Conservation (phyloP, 139 green algal species). For the Nannochloris sp. region DNA sequence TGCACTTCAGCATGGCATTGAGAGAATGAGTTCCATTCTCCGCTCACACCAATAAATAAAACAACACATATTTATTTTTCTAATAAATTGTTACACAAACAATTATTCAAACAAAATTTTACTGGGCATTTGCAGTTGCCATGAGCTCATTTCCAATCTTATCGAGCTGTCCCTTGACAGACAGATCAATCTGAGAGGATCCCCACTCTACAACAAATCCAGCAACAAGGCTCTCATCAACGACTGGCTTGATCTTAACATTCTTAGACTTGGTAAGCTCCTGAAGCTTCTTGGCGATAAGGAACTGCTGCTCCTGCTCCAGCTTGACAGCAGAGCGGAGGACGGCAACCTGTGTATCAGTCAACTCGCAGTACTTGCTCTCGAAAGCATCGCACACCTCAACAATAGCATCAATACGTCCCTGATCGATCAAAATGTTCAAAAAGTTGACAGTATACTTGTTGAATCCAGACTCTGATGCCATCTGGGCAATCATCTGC, state of each 20-base stretch:
- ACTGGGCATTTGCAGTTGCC: conserved; percentile 14
- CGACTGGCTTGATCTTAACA: conserved; percentile 97
- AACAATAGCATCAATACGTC: conserved; percentile 68
- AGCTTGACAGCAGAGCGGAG: conserved; percentile 91
- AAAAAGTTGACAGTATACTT: conserved; percentile 92
- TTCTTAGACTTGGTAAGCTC: conserved; percentile 96
- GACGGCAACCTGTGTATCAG: conserved; percentile 92
- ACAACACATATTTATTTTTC: not conserved
- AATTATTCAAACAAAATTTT: conserved; percentile 1
- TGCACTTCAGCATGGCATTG: not conserved
- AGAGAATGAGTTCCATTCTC: not conserved
- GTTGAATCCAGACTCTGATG: conserved; percentile 68
- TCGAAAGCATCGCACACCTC: conserved; percentile 91
- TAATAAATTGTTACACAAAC: not conserved
- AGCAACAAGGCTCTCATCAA: conserved; percentile 88
- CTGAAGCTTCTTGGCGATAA: conserved; percentile 99
- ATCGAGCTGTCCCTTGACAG: conserved; percentile 84
- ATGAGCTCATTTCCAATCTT: conserved; percentile 44
- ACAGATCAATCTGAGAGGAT: conserved; percentile 91
- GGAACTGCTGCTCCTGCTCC: conserved; percentile 97
- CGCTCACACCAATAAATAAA: not conserved
- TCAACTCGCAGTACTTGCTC: conserved; percentile 86
- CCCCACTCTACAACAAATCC: conserved; percentile 95
- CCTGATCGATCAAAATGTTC: conserved; percentile 88
- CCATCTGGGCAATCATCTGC: conserved; percentile 71